Evolutionary conservation across 805 yeast genomes (phyloP).

Genomic region (Starmera dryadoides): DNA sequence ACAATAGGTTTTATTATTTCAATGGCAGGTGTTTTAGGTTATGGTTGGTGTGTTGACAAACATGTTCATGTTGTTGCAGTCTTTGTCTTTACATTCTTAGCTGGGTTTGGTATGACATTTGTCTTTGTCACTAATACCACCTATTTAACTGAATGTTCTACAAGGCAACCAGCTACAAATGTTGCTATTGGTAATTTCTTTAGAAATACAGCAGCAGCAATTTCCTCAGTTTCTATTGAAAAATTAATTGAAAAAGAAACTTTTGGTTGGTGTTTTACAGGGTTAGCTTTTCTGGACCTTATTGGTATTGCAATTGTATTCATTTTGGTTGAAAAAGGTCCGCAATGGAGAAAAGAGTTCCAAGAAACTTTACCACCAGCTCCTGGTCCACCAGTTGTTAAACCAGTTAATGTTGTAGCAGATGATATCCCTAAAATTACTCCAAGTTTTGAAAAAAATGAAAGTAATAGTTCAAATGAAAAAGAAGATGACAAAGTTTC

Average conservation of each 20-base stretch:
- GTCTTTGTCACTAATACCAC: constrained; percentile 46
- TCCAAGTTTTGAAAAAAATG: no score
- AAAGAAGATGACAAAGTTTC: no score
- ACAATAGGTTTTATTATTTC: constrained; percentile 34
- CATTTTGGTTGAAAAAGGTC: constrained; percentile 10
- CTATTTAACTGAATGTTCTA: constrained; percentile 42
- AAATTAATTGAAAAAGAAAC: constrained; percentile 31
- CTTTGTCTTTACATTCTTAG: constrained; percentile 35
- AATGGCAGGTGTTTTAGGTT: constrained; percentile 38
- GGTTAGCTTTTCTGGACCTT: constrained; percentile 32
- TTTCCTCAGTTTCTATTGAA: constrained; percentile 39
- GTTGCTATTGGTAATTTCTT: constrained; percentile 48
- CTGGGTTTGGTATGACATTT: constrained; percentile 51
- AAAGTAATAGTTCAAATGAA: no score
- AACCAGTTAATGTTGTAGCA: not conserved
- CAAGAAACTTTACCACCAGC: not conserved
- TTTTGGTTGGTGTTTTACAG: constrained; percentile 49
- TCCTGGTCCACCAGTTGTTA: not conserved
- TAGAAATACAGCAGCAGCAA: constrained; percentile 47
- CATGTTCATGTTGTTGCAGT: constrained; percentile 31
- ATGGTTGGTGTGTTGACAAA: constrained; percentile 44
- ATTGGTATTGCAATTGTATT: constrained; percentile 12
- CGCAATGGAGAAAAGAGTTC: constrained; percentile 13
- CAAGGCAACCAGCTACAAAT: constrained; percentile 42
- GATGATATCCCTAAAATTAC: no score